These are phyloP conservation scores for Colletotrichum endophyticum DNA, from an alignment of 2,329 filamentous ascomycete genomes.

Conservation along the genomic window DNA sequence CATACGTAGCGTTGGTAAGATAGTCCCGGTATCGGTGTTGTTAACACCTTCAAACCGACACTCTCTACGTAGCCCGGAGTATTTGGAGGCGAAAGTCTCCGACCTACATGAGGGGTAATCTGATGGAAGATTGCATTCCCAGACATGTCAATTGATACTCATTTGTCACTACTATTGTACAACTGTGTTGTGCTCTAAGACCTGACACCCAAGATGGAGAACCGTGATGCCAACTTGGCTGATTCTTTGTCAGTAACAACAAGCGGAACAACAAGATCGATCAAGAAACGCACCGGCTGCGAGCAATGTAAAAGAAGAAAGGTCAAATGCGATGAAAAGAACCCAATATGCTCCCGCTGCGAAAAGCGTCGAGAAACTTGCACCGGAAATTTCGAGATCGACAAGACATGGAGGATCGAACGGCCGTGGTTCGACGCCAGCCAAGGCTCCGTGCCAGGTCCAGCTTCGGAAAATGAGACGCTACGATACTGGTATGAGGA, in stretches of 20 bases:
- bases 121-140: neutral
- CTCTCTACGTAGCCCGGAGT: neutral
- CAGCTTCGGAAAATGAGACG: neutral
- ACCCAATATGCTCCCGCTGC: neutral
- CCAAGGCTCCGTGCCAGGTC: neutral
- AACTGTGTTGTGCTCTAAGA: accelerated
- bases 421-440: neutral
- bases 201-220: neutral
- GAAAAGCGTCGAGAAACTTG: neutral
- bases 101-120: neutral
- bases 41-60: neutral
- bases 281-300: neutral
- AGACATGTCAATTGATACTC: neutral
- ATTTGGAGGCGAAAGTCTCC: neutral
- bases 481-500: neutral
- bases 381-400: neutral
- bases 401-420: neutral
- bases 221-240: neutral
- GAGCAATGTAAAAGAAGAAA: neutral
- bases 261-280: neutral
- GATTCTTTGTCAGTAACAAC: neutral
- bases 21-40: neutral
- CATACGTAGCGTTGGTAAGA: neutral
- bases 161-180: neutral
- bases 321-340: neutral